These are phyloP conservation scores for Zygotorulaspora sp. DNA, from an alignment of 805 yeast species.

Conservation along the genomic window DNA sequence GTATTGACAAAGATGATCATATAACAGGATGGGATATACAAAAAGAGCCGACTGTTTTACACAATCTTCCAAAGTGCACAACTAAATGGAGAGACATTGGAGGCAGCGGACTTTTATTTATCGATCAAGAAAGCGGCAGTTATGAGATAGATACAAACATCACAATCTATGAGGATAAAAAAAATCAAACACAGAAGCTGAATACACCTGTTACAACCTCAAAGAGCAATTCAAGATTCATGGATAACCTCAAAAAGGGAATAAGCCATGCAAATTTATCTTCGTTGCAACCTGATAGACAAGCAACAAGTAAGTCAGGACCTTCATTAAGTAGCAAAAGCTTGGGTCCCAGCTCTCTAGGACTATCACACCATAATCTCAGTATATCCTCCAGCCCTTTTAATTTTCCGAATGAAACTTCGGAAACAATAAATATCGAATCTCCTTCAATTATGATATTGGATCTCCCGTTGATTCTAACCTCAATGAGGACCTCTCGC, in stretches of 20 bases:
- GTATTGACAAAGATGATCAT: conserved; percentile 32
- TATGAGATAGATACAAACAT: conserved; percentile 15
- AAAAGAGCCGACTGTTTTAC: conserved; percentile 31
- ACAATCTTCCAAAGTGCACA: conserved; percentile 27
- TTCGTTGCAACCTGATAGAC: conserved; percentile 16
- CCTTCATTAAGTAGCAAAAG: conserved; percentile 21
- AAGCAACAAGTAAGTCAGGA: conserved; percentile 12
- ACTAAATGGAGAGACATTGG: conserved; percentile 37
- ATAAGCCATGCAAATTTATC: conserved; percentile 19
- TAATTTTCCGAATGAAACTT: conserved; percentile 8
- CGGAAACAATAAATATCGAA: conserved; percentile 8
- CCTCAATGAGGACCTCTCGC: conserved; percentile 26
- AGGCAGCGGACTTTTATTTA: conserved; percentile 33
- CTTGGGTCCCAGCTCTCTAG: conserved; percentile 10
- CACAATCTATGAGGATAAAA: conserved; percentile 11
- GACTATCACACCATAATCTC: conserved; percentile 10
- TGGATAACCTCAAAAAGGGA: conserved; percentile 17
- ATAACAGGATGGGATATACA: conserved; percentile 34
- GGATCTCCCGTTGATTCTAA: conserved; percentile 31
- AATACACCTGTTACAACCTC: conserved; percentile 5
- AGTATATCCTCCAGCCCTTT: conserved; percentile 17
- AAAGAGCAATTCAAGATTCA: conserved; percentile 8
- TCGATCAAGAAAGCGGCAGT: conserved; percentile 28
- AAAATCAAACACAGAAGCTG: conserved; percentile 6
- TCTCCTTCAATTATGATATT: conserved; percentile 29